Conservation (phyloP, 176 grass and related monocot genomes). For the Aegilops umbellulata region DNA sequence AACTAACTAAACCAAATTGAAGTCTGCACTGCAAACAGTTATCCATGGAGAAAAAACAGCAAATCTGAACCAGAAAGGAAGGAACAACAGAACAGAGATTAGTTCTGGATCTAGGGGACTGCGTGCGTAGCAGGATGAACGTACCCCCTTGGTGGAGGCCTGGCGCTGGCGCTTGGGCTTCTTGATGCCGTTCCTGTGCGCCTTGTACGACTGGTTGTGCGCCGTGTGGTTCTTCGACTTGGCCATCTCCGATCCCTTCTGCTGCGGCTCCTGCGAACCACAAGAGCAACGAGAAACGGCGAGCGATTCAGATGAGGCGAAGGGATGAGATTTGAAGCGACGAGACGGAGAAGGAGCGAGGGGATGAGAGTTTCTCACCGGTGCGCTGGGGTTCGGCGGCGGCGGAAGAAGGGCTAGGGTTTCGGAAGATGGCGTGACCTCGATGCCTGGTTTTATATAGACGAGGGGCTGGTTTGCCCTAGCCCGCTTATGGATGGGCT, state of each 20-base stretch:
- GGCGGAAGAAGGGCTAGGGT: conserved; percentile 39
- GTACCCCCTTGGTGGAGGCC: conserved; percentile 87
- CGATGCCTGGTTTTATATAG: conserved; percentile 18
- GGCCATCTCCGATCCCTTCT: conserved; percentile 53
- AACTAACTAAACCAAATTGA: not conserved
- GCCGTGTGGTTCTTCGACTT: conserved; percentile 97
- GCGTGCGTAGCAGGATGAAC: not conserved
- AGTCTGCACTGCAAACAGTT: not conserved
- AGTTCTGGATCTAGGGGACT: not conserved
- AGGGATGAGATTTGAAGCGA: not conserved
- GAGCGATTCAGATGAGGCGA: not conserved
- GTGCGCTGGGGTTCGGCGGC: conserved; percentile 30
- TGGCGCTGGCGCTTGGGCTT: conserved; percentile 79
- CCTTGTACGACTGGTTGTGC: conserved; percentile 88
- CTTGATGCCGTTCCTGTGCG: conserved; percentile 88
- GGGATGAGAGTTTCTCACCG: conserved; percentile 2
- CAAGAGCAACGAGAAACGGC: not conserved
- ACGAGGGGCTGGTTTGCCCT: not conserved
- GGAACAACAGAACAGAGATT: not conserved
- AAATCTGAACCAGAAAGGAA: not conserved
- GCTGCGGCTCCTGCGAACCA: conserved; percentile 10
- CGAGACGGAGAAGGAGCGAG: too few relatives aligned
- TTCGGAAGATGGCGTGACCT: not conserved
- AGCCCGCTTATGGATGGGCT: not conserved
- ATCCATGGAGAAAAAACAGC: not conserved